Conservation (phyloP, 2,329 filamentous ascomycete genomes). For the Akanthomyces dipterigenus region DNA sequence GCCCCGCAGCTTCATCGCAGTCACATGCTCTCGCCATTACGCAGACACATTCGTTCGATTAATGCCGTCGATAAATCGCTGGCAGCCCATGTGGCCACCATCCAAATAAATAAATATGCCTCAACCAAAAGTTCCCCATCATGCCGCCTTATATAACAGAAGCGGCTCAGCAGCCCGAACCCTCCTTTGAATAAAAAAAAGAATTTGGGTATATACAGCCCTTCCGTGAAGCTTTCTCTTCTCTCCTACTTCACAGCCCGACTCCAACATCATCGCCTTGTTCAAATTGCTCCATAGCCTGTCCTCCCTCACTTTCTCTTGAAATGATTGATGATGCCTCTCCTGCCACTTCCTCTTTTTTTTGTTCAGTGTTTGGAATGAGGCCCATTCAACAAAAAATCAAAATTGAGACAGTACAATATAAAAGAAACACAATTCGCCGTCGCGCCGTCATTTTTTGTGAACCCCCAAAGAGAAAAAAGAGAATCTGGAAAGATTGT, state of each 20-base stretch:
- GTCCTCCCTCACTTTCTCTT: background rate
- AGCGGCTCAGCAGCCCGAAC: background rate
- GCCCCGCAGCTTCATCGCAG: too few relatives aligned
- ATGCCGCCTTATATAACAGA: slow-evolving; percentile 1
- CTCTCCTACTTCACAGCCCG: background rate
- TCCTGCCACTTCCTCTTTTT: background rate
- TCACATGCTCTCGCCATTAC: background rate
- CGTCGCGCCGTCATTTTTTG: background rate
- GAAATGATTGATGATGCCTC: background rate
- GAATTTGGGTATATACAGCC: slow-evolving; percentile 9
- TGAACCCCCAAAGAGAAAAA: slow-evolving; percentile 2
- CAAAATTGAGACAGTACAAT: background rate
- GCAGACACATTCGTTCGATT: background rate
- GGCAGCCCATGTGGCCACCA: background rate
- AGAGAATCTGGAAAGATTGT: background rate
- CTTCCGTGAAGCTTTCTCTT: background rate
- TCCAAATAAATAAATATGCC: background rate
- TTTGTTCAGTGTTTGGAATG: background rate
- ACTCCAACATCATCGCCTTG: background rate
- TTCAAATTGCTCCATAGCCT: background rate
- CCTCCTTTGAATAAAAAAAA: background rate
- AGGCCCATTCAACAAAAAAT: background rate
- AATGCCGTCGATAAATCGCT: background rate
- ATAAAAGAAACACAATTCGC: background rate
- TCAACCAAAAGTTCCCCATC: background rate